phyloP scores from a whole-genome alignment of 2,329 filamentous ascomycete species.

The Simplicillium sp. region DNA sequence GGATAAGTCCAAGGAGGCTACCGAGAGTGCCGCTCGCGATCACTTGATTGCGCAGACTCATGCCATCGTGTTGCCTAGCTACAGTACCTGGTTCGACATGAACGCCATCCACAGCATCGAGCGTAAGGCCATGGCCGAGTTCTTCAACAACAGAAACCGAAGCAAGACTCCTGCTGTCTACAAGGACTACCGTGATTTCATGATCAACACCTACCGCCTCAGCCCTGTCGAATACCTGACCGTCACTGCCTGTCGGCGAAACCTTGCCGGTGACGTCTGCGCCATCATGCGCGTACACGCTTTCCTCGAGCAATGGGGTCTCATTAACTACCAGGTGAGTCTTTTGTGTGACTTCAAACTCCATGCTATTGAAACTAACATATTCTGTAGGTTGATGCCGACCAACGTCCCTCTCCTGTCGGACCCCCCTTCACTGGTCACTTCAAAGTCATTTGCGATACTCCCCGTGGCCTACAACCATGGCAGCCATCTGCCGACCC shows the following conservation, averaged over 20 bases:
- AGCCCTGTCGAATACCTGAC: slow-evolving; percentile 96
- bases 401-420: slow-evolving; percentile 88
- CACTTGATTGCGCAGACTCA: slow-evolving; percentile 91
- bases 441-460: slow-evolving; percentile 93
- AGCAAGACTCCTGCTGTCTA: slow-evolving; percentile 97
- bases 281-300: slow-evolving; percentile 98
- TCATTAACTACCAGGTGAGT: slow-evolving; percentile 93
- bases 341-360: not conserved
- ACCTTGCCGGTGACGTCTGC: slow-evolving; percentile 93
- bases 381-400: slow-evolving; percentile 71
- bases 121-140: slow-evolving; percentile 90
- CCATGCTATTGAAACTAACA: slow-evolving; percentile 16
- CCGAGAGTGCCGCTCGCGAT: slow-evolving; percentile 80
- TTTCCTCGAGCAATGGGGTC: slow-evolving; percentile 95
- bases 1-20: slow-evolving; percentile 65
- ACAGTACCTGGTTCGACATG: slow-evolving; percentile 99
- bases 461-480: slow-evolving; percentile 84
- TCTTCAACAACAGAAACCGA: slow-evolving; percentile 96
- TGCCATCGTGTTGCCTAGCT: slow-evolving; percentile 92
- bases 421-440: slow-evolving; percentile 95
- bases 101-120: slow-evolving; percentile 83
- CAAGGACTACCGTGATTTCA: slow-evolving; percentile 98
- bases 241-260: slow-evolving; percentile 89
- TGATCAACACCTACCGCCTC: slow-evolving; percentile 97
- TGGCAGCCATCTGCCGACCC: slow-evolving; percentile 86